Base-by-base conservation (phyloP, 306 rosid genomes). In the Medicago arabica region DNA sequence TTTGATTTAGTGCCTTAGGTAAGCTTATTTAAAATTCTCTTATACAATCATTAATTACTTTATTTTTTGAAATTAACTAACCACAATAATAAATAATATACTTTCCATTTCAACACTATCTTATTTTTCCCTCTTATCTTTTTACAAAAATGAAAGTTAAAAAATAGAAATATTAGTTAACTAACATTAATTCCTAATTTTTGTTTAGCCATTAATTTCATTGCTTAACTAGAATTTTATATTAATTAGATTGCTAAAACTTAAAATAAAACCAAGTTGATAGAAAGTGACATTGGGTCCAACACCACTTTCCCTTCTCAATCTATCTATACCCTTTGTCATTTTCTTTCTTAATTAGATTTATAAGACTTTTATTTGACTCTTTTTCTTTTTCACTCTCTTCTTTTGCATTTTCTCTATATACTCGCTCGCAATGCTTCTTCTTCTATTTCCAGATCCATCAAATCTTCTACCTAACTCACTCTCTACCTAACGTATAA, bases 321-420 rank as follows among this genome's bases (percentile, higher is more conserved):
- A 21, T 23, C 39, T 58, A 23, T 58, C 54, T 18, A 1, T 69
- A 67, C 80, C 78, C 71, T 73, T 81, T 86, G 83, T 86, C 79
- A 12, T 84, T 81, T 81, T 83, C 86, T 75, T 69, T 58, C 59
- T 19, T 6, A 23, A 12, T 77, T 63, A 89, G 91, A 90, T 94
- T 86, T 49, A 71, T 41, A 71, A 89, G 91, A 90, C 96, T 86
- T 49, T 74, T 47, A 71, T 80, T 87, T 88, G 94, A 90, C 96
- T 90, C 69, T 28, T 68, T 57, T 23, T 38, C 82, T 9, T 76
- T 28, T n/a, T n/a, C n/a, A n/a, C 50, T 60, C 61, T 60, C 61
- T 54, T 47, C 60, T 78, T 58, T 58, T 21, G 38, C 64, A 23
- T 58, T 23, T 40, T 54, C 68, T 66, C 55, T 34, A 5, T 2